Percentiles rank a stretch among this genome's conserved stretches.
Evolutionary conservation across 2,329 filamentous ascomycete species (phyloP).

Genomic region (Metarhizium humberi): DNA sequence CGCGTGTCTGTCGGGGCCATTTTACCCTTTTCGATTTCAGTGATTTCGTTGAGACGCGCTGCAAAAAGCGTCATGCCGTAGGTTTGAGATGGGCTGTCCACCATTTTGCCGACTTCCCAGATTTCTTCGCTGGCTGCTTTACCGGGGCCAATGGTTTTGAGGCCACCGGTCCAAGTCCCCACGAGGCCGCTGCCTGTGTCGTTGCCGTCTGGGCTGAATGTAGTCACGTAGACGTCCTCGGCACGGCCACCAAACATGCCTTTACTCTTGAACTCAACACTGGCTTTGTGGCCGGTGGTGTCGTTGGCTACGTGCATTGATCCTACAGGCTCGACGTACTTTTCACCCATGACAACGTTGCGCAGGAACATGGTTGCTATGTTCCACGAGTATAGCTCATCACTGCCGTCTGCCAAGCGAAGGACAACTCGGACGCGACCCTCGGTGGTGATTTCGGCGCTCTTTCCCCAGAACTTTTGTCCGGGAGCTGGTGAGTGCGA

Average conservation of each 20-base stretch:
- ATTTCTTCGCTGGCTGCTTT: conserved; percentile 55
- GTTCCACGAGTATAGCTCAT: conserved; percentile 83
- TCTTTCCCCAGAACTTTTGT: conserved; percentile 99
- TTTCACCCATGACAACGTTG: conserved; percentile 96
- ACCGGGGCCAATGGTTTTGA: conserved; percentile 58
- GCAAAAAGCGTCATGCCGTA: conserved; percentile 89
- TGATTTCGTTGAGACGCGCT: conserved; percentile 79
- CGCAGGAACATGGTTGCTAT: conserved; percentile 83
- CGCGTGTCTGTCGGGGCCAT: conserved; percentile 76
- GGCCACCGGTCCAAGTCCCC: conserved; percentile 76
- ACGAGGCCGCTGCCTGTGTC: conserved; percentile 57
- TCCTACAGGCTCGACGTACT: conserved; percentile 92
- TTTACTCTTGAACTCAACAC: conserved; percentile 86
- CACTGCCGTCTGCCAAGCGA: conserved; percentile 52
- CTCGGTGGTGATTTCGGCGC: conserved; percentile 86
- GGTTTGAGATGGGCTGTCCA: conserved; percentile 67
- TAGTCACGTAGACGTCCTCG: conserved; percentile 77
- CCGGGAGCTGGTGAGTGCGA: conserved; percentile 79
- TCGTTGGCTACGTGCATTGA: conserved; percentile 83
- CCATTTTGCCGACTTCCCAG: conserved; percentile 71
- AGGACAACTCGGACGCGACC: conserved; percentile 74
- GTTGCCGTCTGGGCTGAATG: conserved; percentile 56
- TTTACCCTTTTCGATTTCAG: conserved; percentile 62
- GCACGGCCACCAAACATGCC: conserved; percentile 95
- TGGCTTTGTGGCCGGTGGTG: conserved; percentile 69